phyloP scores from a whole-genome alignment of 108 stramenopile species.

The Chaetoceros muelleri region DNA sequence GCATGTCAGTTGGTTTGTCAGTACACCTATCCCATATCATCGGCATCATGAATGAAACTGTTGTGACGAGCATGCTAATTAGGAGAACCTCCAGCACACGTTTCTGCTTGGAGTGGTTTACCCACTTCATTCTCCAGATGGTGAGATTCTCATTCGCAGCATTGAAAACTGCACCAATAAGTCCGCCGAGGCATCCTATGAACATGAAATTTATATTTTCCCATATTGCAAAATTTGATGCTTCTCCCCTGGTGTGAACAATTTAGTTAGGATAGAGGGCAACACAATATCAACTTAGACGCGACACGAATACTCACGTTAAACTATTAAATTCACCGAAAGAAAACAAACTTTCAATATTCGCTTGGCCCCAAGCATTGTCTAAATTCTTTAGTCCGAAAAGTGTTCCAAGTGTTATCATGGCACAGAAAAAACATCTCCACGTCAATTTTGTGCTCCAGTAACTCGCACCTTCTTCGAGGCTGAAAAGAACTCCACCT shows the following conservation, averaged over 20 bases:
- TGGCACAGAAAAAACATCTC: slow-evolving; percentile 93
- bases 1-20: slow-evolving; percentile 85
- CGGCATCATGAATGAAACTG: slow-evolving; percentile 77
- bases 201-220: slow-evolving; percentile 83
- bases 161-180: slow-evolving; percentile 95
- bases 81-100: slow-evolving; percentile 72
- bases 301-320: slow-evolving; percentile 18
- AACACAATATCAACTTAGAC: not conserved
- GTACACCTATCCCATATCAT: slow-evolving; percentile 84
- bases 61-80: slow-evolving; percentile 60
- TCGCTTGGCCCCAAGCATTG: slow-evolving; percentile 78
- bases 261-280: too few relatives aligned
- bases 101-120: slow-evolving; percentile 55
- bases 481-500: slow-evolving; percentile 90
- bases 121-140: slow-evolving; percentile 77
- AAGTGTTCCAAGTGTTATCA: slow-evolving; percentile 85
- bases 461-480: slow-evolving; percentile 94
- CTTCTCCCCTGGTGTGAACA: slow-evolving; percentile 46
- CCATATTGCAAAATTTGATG: slow-evolving; percentile 85
- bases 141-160: slow-evolving; percentile 85
- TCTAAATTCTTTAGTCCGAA: slow-evolving; percentile 72
- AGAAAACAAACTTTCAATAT: slow-evolving; percentile 86
- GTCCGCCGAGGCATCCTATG: slow-evolving; percentile 88
- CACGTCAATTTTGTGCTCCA: slow-evolving; percentile 96
- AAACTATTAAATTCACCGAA: slow-evolving; percentile 86